A percentile compares a stretch with the other conserved stretches of the same genome.
Conservation (phyloP, 2,329 filamentous ascomycete species). For the Cladosporium sphaerospermum region DNA sequence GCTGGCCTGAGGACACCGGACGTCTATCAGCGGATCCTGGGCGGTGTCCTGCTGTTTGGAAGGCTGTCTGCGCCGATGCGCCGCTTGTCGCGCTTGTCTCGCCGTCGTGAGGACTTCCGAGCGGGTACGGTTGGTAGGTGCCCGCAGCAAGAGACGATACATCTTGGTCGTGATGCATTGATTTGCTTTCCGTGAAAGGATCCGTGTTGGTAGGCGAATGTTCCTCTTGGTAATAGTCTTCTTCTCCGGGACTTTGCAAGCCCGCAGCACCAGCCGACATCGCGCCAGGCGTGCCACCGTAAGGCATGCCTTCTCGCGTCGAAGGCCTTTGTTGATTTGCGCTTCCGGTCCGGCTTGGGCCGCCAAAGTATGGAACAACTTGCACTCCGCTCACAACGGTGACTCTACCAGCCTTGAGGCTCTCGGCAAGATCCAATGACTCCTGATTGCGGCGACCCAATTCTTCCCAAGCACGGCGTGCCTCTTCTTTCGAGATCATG, state of each 20-base stretch:
- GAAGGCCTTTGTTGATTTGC: slow-evolving; percentile 35
- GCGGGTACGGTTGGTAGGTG: slow-evolving; percentile 24
- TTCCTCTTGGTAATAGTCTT: slow-evolving; percentile 43
- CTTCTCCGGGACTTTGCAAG: slow-evolving; percentile 26
- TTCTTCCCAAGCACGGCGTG: slow-evolving; percentile 93
- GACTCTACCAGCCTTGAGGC: slow-evolving; percentile 79
- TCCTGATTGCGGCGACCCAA: slow-evolving; percentile 87
- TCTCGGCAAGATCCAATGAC: slow-evolving; percentile 77
- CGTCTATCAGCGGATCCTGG: slow-evolving; percentile 3
- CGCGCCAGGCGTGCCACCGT: slow-evolving; percentile 17
- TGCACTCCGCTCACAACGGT: slow-evolving; percentile 90
- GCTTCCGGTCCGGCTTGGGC: slow-evolving; percentile 33
- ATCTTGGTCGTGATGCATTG: slow-evolving; percentile 30
- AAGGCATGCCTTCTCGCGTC: slow-evolving; percentile 32
- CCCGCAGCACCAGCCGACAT: slow-evolving; percentile 21
- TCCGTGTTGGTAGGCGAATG: slow-evolving; percentile 55
- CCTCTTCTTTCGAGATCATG: slow-evolving; percentile 92
- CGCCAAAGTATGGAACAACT: slow-evolving; percentile 61
- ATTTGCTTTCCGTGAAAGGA: slow-evolving; percentile 50
- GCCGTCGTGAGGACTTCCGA: slow-evolving; percentile 10
- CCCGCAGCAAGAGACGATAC: slow-evolving; percentile 28
- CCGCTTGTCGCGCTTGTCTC: slow-evolving; percentile 14
- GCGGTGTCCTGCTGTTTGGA: slow-evolving; percentile 13
- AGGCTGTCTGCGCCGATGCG: slow-evolving; percentile 20
- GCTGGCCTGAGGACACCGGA: slow-evolving; percentile 10